Evolutionary conservation across 257 asterid species (phyloP), one percentile per base, ranked within the genome.

Genomic region (Sherardia arvensis): DNA sequence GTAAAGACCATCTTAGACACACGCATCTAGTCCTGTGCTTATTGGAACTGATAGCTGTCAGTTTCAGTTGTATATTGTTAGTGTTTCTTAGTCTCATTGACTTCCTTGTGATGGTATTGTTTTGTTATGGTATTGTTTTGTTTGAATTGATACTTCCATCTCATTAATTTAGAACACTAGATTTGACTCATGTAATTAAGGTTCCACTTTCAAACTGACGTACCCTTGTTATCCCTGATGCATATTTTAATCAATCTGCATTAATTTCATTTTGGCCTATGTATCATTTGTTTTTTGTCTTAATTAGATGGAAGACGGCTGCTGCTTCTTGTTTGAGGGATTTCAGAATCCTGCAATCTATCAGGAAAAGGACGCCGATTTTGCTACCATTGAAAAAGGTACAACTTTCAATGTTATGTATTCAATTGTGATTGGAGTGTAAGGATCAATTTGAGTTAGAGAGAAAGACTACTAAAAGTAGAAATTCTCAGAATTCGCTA

Each of bases 371-470:
- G 85, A 82, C 63, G 77, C 67, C 7, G 82, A 83, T 76, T 70
- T 80, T 59, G 68, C 66, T 73, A 69, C 68, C 75, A 93, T 89
- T 66, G 87, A 85, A 63, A 69, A 75, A 81, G 95, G 98, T 73
- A 68, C 59, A 47, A 67, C 48, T 27, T 64, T 61, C 69, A 53
- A 38, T 62, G 8, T 15, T 3, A 18, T 61, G 34, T 27, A 25
- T 48, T 49, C 4, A 17, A 28, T 58, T 58, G 26, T 28, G 15
- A 27, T 17, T 57, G 40, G 38, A 21, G 26, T 27, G 21, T 27
- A 5, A 22, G 25, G 25, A 18, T 58, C 5, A 17, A 15, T 30
- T 57, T 17, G 40, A 28, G 40, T 15, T 17, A 29, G 29, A 28
- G 62, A 29, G n/a, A 18, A 26, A 57, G 62, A 29, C 17, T 21